phyloP scores from a whole-genome alignment of 495 filamentous ascomycete genomes.

The Lepidopterella palustris region DNA sequence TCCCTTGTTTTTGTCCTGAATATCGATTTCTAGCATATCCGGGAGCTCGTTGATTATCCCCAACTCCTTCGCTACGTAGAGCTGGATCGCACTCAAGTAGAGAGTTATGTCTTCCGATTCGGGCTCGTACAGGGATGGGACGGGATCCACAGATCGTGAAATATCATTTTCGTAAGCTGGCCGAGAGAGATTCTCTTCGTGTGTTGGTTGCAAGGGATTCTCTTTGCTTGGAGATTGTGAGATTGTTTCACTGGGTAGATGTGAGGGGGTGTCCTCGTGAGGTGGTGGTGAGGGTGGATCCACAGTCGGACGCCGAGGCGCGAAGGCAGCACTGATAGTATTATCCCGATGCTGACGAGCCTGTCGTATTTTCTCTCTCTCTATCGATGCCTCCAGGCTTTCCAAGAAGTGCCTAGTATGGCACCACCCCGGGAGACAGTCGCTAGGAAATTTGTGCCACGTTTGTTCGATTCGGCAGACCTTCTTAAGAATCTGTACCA shows the following conservation, averaged over 20 bases:
- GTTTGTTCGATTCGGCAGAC: not conserved
- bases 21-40: not conserved
- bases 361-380: too few species aligned
- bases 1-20: not conserved
- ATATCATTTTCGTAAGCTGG: too few species aligned
- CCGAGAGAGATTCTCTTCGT: too few species aligned
- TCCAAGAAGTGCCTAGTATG: not conserved
- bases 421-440: not conserved
- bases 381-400: not conserved
- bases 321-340: not conserved
- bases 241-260: not conserved
- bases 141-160: not conserved
- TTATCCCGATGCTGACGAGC: too few species aligned
- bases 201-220: not conserved
- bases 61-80: not conserved
- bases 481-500: not conserved
- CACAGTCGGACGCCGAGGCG: too few species aligned
- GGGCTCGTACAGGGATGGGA: not conserved
- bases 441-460: not conserved
- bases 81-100: not conserved
- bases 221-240: not conserved
- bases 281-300: not conserved
- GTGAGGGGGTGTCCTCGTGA: not conserved
- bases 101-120: not conserved
- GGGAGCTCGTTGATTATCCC: not conserved